Evolutionary conservation across 2,329 filamentous ascomycete species (phyloP).

Genomic region (Aplosporella prunicola): DNA sequence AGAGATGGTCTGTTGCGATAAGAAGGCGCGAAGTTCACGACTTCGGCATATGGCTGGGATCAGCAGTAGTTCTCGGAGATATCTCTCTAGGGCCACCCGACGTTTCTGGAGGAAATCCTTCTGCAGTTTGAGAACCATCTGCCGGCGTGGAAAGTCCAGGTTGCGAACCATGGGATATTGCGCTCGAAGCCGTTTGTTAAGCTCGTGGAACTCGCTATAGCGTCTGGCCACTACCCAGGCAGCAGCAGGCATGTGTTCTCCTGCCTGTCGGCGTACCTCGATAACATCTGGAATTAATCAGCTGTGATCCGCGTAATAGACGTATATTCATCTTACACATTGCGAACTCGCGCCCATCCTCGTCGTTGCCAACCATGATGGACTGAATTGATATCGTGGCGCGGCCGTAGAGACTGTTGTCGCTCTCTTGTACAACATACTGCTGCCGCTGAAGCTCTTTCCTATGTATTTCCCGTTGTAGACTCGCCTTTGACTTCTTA

Average conservation of each 20-base stretch:
- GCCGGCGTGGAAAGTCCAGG: constrained; percentile 82
- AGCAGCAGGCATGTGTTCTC: constrained; percentile 93
- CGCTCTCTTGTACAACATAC: constrained; percentile 94
- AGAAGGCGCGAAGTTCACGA: constrained; percentile 80
- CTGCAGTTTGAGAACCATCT: constrained; percentile 93
- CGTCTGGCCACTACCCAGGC: constrained; percentile 86
- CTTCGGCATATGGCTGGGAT: constrained; percentile 91
- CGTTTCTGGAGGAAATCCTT: constrained; percentile 92
- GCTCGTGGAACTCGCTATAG: constrained; percentile 94
- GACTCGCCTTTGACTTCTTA: constrained; percentile 84
- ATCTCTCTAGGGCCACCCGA: constrained; percentile 71
- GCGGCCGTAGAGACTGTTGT: constrained; percentile 90
- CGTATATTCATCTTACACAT: constrained; percentile 48
- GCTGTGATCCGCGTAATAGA: background rate
- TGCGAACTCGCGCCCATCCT: constrained; percentile 87
- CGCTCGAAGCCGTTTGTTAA: constrained; percentile 78
- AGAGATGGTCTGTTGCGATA: constrained; percentile 77
- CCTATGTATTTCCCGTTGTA: constrained; percentile 82
- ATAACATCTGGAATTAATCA: constrained; percentile 53
- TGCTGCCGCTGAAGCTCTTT: constrained; percentile 96
- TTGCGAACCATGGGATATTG: constrained; percentile 81
- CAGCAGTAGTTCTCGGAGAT: constrained; percentile 65
- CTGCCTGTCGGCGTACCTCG: constrained; percentile 81
- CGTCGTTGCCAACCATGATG: constrained; percentile 83
- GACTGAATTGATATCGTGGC: constrained; percentile 84